Evolutionary conservation across 805 yeast genomes (phyloP).

Genomic region (Candida coquimbonensis): DNA sequence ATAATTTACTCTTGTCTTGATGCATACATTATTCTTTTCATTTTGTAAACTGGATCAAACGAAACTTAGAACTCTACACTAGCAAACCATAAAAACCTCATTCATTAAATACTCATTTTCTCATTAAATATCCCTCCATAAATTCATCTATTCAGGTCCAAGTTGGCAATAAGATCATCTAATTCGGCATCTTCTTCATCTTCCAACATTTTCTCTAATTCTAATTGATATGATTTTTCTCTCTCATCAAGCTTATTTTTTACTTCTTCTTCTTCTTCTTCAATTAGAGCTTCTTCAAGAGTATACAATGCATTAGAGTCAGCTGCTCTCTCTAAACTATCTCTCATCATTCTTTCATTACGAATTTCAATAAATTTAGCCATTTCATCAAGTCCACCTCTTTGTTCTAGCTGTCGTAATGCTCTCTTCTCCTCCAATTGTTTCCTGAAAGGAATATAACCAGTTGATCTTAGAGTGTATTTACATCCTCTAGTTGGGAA

Average conservation of each 20-base stretch:
- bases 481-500: slow-evolving; percentile 9
- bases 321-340: slow-evolving; percentile 9
- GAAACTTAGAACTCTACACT: too few relatives aligned
- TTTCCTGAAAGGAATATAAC: slow-evolving; percentile 16
- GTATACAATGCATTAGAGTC: slow-evolving; percentile 2
- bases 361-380: slow-evolving; percentile 11
- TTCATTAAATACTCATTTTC: neutral
- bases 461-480: slow-evolving; percentile 17
- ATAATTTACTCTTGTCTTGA: too few relatives aligned
- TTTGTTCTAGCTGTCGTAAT: slow-evolving; percentile 6
- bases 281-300: slow-evolving; percentile 5
- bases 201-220: neutral
- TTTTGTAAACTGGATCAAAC: too few relatives aligned
- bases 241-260: neutral
- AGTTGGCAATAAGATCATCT: slow-evolving; percentile 3
- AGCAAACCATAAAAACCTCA: too few relatives aligned
- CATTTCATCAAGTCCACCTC: slow-evolving; percentile 21
- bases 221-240: neutral
- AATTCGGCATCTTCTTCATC: slow-evolving; percentile 6
- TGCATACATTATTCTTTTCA: too few relatives aligned
- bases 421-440: slow-evolving; percentile 11
- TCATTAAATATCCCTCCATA: neutral
- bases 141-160: slow-evolving; percentile 1
- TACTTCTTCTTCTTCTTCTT: neutral
- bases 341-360: slow-evolving; percentile 5